Conservation (phyloP, 768 basidiomycete species). For the Leccinum rimulosum region DNA sequence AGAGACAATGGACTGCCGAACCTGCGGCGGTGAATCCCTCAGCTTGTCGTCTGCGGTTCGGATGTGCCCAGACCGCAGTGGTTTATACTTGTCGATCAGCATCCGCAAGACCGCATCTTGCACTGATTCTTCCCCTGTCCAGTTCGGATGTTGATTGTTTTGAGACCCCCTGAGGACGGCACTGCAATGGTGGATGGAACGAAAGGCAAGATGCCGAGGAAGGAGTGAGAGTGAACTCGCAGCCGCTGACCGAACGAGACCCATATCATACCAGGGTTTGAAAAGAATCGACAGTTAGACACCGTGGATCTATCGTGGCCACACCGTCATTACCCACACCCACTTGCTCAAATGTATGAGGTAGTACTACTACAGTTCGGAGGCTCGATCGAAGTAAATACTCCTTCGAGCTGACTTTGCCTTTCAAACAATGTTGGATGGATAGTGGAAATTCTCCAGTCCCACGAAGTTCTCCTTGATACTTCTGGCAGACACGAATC, state of each 20-base stretch:
- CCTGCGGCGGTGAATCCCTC: constrained; percentile 44
- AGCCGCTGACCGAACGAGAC: not conserved
- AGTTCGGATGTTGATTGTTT: constrained; percentile 54
- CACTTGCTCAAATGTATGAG: not conserved
- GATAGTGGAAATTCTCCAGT: constrained; percentile 78
- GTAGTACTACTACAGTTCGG: not conserved
- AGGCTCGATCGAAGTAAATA: not conserved
- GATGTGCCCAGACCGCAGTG: constrained; percentile 60
- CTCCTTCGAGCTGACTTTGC: not conserved
- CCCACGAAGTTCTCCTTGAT: constrained; percentile 98
- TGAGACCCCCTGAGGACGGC: not conserved
- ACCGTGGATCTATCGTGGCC: not conserved
- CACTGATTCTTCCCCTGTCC: constrained; percentile 74
- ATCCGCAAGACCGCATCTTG: constrained; percentile 75
- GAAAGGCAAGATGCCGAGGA: not conserved
- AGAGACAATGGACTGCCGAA: constrained; percentile 22
- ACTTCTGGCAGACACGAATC: constrained; percentile 84
- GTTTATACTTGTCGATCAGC: constrained; percentile 86
- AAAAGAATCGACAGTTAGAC: not conserved
- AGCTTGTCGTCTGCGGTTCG: constrained; percentile 66
- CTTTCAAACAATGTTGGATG: constrained; percentile 73
- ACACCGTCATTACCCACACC: not conserved
- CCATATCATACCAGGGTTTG: not conserved
- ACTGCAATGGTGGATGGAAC: constrained; percentile 5
- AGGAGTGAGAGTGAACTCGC: not conserved